phyloP scores from a whole-genome alignment of 352 stramenopile genomes.

The Phytophthora ohioensis region DNA sequence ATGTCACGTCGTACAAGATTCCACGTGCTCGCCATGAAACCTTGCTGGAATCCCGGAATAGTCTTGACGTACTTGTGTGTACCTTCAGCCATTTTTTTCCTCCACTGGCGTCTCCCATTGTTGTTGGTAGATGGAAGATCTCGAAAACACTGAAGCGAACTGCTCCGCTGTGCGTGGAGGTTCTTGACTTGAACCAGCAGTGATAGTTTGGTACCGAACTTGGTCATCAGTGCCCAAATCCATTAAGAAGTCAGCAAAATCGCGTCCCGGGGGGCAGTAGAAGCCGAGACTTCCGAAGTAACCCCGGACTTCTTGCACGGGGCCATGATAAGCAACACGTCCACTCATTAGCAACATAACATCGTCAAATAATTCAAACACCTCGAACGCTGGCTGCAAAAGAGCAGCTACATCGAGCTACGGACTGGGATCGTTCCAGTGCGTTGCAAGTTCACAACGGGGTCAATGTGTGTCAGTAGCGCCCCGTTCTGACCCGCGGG shows the following conservation, averaged over 20 bases:
- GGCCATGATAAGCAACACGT: slow-evolving; percentile 80
- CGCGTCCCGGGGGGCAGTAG: slow-evolving; percentile 40
- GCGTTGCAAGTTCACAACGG: no score
- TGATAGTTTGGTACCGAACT: slow-evolving; percentile 41
- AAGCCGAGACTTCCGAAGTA: slow-evolving; percentile 63
- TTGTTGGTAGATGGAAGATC: slow-evolving; percentile 32
- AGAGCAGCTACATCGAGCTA: slow-evolving; percentile 62
- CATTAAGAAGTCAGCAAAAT: slow-evolving; percentile 57
- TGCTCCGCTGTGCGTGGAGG: slow-evolving; percentile 33
- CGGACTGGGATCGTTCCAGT: no score
- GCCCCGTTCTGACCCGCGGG: no score
- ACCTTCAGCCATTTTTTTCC: slow-evolving; percentile 22
- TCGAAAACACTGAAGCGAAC: slow-evolving; percentile 39
- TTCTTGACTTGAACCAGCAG: slow-evolving; percentile 1
- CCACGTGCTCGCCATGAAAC: slow-evolving; percentile 35
- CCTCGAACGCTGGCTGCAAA: slow-evolving; percentile 81
- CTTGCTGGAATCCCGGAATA: slow-evolving; percentile 54
- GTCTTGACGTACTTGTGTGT: slow-evolving; percentile 81
- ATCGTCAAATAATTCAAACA: slow-evolving; percentile 66
- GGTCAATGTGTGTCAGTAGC: no score
- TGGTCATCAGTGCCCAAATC: slow-evolving; percentile 54
- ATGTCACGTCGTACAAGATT: slow-evolving; percentile 58
- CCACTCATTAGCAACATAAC: slow-evolving; percentile 72
- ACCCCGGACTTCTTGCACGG: slow-evolving; percentile 24
- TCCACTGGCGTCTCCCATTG: slow-evolving; percentile 32